Percentiles rank a stretch among this genome's conserved stretches.
Conservation (phyloP, 164 flowering plant genomes). For the Kalanchoe fedtschenkoi region DNA sequence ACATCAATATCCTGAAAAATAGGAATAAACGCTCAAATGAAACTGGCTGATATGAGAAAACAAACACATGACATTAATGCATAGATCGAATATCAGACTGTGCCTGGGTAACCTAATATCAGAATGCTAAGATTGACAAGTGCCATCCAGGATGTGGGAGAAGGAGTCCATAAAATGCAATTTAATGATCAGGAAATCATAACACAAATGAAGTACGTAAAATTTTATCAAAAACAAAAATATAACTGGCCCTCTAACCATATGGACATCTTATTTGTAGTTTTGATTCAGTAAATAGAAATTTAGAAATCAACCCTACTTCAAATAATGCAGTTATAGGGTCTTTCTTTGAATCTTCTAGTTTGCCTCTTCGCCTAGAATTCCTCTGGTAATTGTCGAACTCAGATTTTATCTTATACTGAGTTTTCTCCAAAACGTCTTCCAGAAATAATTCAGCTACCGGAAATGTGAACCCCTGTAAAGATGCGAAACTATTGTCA, state of each 20-base stretch:
- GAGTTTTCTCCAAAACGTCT: conserved; percentile 75
- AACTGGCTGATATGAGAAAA: not conserved
- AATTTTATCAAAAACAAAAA: too few relatives aligned
- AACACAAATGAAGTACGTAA: too few relatives aligned
- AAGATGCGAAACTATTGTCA: conserved; percentile 5
- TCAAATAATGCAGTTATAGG: conserved; percentile 66
- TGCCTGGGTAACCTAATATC: not conserved
- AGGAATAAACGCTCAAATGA: not conserved
- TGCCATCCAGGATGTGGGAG: not conserved
- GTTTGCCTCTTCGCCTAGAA: conserved; percentile 50
- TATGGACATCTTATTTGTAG: not conserved
- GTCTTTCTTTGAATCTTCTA: conserved; percentile 59
- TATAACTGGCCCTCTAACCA: not conserved
- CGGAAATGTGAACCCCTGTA: conserved; percentile 81
- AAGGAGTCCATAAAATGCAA: not conserved
- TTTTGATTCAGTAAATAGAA: not conserved
- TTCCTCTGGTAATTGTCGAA: conserved; percentile 47
- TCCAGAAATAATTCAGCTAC: conserved; percentile 72
- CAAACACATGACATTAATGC: not conserved
- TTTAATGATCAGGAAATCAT: not conserved
- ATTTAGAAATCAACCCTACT: conserved; percentile 28
- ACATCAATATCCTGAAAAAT: conserved; percentile 61
- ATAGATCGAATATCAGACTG: not conserved
- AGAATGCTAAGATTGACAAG: not conserved
- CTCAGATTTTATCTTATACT: conserved; percentile 50